Percentiles rank a stretch among this genome's conserved stretches.
Evolutionary conservation across 163 green algal species (phyloP).

Genomic region (Coccomyxa subellipsoidea): DNA sequence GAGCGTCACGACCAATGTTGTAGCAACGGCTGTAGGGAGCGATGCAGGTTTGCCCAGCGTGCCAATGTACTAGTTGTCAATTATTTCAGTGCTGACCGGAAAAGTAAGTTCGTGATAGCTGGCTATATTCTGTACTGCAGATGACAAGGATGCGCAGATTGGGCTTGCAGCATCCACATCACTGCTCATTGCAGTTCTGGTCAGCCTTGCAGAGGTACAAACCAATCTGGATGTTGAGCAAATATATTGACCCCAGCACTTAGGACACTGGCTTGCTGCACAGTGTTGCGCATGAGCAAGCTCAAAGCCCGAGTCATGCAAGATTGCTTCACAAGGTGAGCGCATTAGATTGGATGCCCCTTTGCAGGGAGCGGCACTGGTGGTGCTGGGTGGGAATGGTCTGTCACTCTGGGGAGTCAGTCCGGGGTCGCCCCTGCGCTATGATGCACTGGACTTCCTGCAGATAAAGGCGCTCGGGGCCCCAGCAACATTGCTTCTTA

Average conservation of each 20-base stretch:
- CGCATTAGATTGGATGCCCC: neutral
- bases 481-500: slow-evolving; percentile 59
- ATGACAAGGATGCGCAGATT: neutral
- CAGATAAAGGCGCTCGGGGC: slow-evolving; percentile 49
- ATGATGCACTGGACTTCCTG: slow-evolving; percentile 51
- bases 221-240: neutral
- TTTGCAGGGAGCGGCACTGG: neutral
- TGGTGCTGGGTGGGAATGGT: slow-evolving; percentile 23
- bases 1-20: slow-evolving; percentile 62
- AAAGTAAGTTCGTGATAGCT: too few species aligned
- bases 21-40: slow-evolving; percentile 49
- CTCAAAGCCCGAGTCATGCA: too few species aligned
- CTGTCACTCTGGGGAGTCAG: slow-evolving; percentile 50
- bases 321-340: neutral
- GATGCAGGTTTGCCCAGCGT: neutral
- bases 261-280: too few species aligned
- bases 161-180: slow-evolving; percentile 6
- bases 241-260: neutral
- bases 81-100: too few species aligned
- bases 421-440: slow-evolving; percentile 25
- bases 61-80: neutral
- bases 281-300: too few species aligned
- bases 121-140: neutral
- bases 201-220: neutral
- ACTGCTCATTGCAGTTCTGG: slow-evolving; percentile 3